Base-by-base conservation (phyloP, 1,284 basidiomycete species). In the Trametes sp. region DNA sequence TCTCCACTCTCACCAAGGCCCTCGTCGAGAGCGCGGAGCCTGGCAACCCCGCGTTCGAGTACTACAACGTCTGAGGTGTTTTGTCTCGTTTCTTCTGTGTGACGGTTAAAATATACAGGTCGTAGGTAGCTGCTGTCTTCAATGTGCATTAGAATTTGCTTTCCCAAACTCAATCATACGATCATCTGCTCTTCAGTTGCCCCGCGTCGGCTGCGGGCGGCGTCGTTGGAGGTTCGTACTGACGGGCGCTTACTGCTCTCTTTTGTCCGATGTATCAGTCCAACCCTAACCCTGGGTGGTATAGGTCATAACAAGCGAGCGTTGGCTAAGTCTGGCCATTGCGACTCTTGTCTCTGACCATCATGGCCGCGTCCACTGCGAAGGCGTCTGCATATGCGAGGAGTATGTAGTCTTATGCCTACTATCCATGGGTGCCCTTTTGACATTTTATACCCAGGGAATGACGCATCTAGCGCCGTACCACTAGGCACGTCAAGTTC, bases 11-110 rank as follows among this genome's bases (percentile, higher is more conserved):
- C 73, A 88, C 85, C 21, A 83, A 83, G 68, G 78, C 73, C 64
- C 89, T 94, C 68, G 87, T 96, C 54, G 96, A 97, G 68, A 81
- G 80, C 16, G 92, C 95, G 28, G 95, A 98, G 79, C 97, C 97
- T 21, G 96, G 94, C 23, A 83, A 81, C 38, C 95, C 96, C 42
- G 89, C 88, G 13, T 90, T 95, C 69, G 91, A 95, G 74, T 96
- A 94, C 78, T 88, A 88, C 67, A 92, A 93, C 76, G 86, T 89
- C 42, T 69, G 60, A 62, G 42, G 23, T 16, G 23, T 31, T 10
- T 23, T 13, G 24, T 45, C 26, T 44, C 11, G 16, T 21, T 19
- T 6, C 35, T 35, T 62, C 42, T 58, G 50, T 29, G 57, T 38
- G 51, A 23, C 16, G 33, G n/a, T 41, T 54, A 53, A 44, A 59